Evolutionary conservation across 2,329 filamentous ascomycete species (phyloP).

Genomic region (Byssochlamys sp.): DNA sequence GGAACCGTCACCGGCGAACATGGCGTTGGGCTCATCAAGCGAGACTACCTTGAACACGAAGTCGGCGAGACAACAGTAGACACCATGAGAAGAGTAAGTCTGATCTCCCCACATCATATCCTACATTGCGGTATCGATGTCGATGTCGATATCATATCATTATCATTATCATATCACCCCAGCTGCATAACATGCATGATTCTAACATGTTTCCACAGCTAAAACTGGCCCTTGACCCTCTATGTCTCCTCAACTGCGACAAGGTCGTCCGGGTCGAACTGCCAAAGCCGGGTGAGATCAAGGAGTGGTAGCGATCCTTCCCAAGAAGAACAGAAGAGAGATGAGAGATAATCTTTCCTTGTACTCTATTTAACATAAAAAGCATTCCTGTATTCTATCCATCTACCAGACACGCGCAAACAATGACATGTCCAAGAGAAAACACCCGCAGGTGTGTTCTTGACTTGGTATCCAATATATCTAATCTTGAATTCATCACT

Average conservation of each 20-base stretch:
- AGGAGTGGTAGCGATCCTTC: slow-evolving; percentile 29
- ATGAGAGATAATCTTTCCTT: background rate
- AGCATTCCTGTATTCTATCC: too few species aligned
- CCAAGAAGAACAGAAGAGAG: background rate
- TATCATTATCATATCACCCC: background rate
- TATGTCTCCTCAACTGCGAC: slow-evolving; percentile 56
- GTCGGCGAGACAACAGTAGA: slow-evolving; percentile 52
- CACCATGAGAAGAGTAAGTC: slow-evolving; percentile 53
- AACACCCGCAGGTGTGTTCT: too few species aligned
- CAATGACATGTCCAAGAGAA: too few species aligned
- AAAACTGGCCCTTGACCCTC: slow-evolving; percentile 56
- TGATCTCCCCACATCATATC: background rate
- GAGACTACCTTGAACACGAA: slow-evolving; percentile 56
- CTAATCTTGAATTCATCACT: too few species aligned
- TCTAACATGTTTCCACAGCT: slow-evolving; percentile 34
- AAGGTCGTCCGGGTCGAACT: slow-evolving; percentile 52
- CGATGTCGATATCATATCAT: background rate
- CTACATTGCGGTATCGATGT: background rate
- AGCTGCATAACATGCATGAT: background rate
- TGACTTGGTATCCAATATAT: too few species aligned
- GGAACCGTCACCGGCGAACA: slow-evolving; percentile 66
- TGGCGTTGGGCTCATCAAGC: slow-evolving; percentile 60
- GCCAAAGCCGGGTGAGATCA: slow-evolving; percentile 41
- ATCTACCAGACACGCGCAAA: too few species aligned
- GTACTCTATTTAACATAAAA: too few species aligned